A percentile compares a stretch with the other conserved stretches of the same genome.
These are phyloP conservation scores for Phytophthora palmivora DNA, from an alignment of 352 stramenopile species.

Conservation along the genomic window DNA sequence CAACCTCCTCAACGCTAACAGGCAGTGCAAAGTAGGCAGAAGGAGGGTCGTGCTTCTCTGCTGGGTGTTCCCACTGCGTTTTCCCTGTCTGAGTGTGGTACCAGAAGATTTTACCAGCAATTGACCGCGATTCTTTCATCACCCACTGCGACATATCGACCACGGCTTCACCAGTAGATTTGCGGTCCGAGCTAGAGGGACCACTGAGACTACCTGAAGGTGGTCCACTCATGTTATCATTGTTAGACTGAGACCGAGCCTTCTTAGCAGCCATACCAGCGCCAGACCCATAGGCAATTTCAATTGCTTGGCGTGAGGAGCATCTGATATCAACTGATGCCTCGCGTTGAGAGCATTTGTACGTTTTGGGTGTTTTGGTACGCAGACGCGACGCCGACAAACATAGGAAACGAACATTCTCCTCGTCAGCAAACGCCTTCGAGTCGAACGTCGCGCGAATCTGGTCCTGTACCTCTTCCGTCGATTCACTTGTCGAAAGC, in stretches of 20 bases:
- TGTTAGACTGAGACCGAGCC: slow-evolving; percentile 26
- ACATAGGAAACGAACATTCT: slow-evolving; percentile 66
- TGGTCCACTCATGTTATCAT: slow-evolving; percentile 22
- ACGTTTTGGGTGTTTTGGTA: slow-evolving; percentile 67
- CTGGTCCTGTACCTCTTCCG: slow-evolving; percentile 49
- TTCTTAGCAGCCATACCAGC: slow-evolving; percentile 32
- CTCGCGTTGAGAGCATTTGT: slow-evolving; percentile 64
- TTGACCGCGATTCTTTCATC: slow-evolving; percentile 76
- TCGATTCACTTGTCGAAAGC: slow-evolving; percentile 40
- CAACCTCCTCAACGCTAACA: slow-evolving; percentile 76
- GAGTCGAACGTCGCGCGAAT: slow-evolving; percentile 47
- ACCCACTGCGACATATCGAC: slow-evolving; percentile 87
- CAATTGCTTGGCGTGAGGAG: slow-evolving; percentile 59
- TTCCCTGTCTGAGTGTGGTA: slow-evolving; percentile 78
- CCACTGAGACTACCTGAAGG: slow-evolving; percentile 26
- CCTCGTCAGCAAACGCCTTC: slow-evolving; percentile 40
- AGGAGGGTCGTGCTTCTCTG: slow-evolving; percentile 61
- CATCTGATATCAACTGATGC: slow-evolving; percentile 44
- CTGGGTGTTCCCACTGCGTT: slow-evolving; percentile 84
- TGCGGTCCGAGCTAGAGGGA: slow-evolving; percentile 30
- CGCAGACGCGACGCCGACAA: slow-evolving; percentile 66
- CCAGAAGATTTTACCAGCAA: slow-evolving; percentile 82
- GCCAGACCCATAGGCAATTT: slow-evolving; percentile 61
- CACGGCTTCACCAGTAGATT: slow-evolving; percentile 41
- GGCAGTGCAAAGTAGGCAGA: slow-evolving; percentile 72